These are phyloP conservation scores for Pseudogymnoascus sp. DNA, from an alignment of 2,329 filamentous ascomycete genomes.

Conservation along the genomic window DNA sequence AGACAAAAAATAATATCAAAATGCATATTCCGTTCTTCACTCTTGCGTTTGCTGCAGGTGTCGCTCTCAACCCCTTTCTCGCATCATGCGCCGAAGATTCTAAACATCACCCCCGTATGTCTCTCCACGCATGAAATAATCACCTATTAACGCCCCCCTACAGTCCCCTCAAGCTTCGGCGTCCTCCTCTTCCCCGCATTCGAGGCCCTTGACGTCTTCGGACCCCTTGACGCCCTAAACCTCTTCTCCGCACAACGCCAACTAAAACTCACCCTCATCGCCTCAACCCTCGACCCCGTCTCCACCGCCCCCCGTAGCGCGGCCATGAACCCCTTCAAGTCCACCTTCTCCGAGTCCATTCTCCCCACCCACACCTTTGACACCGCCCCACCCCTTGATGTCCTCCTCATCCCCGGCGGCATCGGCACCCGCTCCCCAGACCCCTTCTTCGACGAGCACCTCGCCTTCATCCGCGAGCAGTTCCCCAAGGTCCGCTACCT, in stretches of 20 bases:
- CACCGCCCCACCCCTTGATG: slow-evolving; percentile 38
- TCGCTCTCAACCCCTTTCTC: background rate
- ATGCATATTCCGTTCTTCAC: background rate
- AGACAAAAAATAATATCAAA: background rate
- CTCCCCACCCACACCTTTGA: slow-evolving; percentile 20
- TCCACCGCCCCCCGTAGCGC: slow-evolving; percentile 15
- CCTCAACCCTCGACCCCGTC: slow-evolving; percentile 20
- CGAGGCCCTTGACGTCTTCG: slow-evolving; percentile 27
- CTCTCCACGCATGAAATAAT: slow-evolving; percentile 16
- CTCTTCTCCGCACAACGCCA: slow-evolving; percentile 17
- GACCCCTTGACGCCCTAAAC: slow-evolving; percentile 26
- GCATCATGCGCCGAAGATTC: background rate
- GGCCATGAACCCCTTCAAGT: slow-evolving; percentile 12
- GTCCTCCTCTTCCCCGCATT: slow-evolving; percentile 23
- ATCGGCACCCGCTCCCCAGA: slow-evolving; percentile 37
- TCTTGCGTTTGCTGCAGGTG: background rate
- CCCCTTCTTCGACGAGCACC: slow-evolving; percentile 26
- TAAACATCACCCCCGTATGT: slow-evolving; percentile 1
- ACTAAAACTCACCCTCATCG: slow-evolving; percentile 24
- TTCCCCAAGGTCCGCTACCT: slow-evolving; percentile 23
- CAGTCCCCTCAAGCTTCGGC: slow-evolving; percentile 14
- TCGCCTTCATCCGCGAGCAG: slow-evolving; percentile 37
- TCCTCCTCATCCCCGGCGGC: slow-evolving; percentile 60
- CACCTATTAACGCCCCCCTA: background rate
- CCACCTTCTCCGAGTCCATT: slow-evolving; percentile 17